A percentile compares a stretch with the other conserved stretches of the same genome.
phyloP scores from a whole-genome alignment of 108 stramenopile species.

The Nitzschia sp. region DNA sequence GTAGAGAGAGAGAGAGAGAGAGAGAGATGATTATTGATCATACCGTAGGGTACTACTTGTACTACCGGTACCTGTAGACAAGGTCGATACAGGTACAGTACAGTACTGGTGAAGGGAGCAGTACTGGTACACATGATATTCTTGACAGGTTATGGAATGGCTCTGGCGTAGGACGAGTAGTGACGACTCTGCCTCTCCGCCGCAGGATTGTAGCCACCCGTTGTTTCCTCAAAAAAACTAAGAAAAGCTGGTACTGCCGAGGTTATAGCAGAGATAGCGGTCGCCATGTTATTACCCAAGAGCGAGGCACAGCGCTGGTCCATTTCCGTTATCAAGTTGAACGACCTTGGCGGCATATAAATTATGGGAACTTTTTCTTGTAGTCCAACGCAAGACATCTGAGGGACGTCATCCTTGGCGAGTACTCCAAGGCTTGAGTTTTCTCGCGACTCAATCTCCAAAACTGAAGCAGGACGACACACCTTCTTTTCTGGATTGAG shows the following conservation, averaged over 20 bases:
- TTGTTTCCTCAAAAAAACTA: no score
- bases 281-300: neutral
- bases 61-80: no score
- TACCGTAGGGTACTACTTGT: no score
- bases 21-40: no score
- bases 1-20: no score
- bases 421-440: no score
- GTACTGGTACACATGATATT: no score
- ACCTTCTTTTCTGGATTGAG: constrained; percentile 29
- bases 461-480: constrained; percentile 15
- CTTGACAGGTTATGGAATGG: no score
- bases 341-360: neutral
- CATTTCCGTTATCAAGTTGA: constrained; percentile 2
- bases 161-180: neutral
- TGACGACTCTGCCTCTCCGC: neutral
- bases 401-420: constrained; percentile 28
- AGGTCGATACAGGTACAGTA: no score
- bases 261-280: no score
- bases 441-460: constrained; percentile 12
- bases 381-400: constrained; percentile 30
- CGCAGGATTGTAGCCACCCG: neutral
- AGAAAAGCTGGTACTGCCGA: no score
- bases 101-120: no score
- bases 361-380: constrained; percentile 26
- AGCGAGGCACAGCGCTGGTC: neutral